phyloP scores from a whole-genome alignment of 2,329 filamentous ascomycete genomes.

The Didymella glomerata region DNA sequence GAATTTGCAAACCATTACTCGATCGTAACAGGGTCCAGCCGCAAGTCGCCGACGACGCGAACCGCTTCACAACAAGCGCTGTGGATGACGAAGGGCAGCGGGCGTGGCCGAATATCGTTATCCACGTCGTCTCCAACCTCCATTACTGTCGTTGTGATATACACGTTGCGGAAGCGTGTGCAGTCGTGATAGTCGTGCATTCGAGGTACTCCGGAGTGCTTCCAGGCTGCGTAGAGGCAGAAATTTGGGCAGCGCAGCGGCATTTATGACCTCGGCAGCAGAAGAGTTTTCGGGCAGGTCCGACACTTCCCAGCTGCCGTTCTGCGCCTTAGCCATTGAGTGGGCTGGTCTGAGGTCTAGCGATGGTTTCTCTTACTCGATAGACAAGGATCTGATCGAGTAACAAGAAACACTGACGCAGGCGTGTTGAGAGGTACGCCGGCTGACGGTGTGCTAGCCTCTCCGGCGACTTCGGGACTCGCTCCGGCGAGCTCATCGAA shows the following conservation, averaged over 20 bases:
- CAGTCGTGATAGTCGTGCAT: not conserved
- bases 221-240: not conserved
- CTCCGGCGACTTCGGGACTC: conserved; percentile 31
- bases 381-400: conserved; percentile 39
- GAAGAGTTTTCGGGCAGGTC: conserved; percentile 35
- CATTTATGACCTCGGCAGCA: conserved; percentile 18
- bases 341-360: conserved; percentile 16
- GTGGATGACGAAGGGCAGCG: conserved; percentile 2
- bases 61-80: conserved; percentile 9
- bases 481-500: conserved; percentile 22
- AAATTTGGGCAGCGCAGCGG: conserved; percentile 5
- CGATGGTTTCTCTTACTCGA: conserved; percentile 46
- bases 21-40: conserved; percentile 40
- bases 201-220: not conserved
- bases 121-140: not conserved
- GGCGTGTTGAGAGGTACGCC: conserved; percentile 37
- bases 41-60: conserved; percentile 21
- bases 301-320: conserved; percentile 27
- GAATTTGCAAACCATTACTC: conserved; percentile 47
- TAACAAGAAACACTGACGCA: conserved; percentile 33
- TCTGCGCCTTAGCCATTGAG: conserved; percentile 25
- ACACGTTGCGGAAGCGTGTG: not conserved
- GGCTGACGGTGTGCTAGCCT: conserved; percentile 39
- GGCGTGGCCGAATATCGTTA: conserved; percentile 10
- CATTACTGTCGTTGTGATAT: not conserved